Evolutionary conservation across 2,329 filamentous ascomycete species (phyloP), one percentile per base, ranked within the genome.

Genomic region (Diplodia intermedia): DNA sequence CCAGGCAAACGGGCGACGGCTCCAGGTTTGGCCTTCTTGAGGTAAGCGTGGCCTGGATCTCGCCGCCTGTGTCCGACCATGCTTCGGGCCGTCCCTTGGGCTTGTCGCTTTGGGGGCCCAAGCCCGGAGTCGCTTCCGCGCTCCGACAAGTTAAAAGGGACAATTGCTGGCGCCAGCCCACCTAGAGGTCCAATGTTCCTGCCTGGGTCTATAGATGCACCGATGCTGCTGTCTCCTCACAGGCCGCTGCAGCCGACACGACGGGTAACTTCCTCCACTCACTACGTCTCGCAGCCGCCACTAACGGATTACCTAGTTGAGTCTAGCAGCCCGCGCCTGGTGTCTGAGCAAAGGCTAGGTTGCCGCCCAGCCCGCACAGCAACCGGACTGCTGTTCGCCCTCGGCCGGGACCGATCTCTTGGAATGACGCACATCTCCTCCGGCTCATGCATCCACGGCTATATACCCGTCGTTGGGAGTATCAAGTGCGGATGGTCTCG

Each of bases 61-160:
- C 29, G 52, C 56, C 15, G 40, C 12, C 38, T 49, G 38, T 38
- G 23, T 43, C 20, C 12, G 20, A 18, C 6, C 55, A 26, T 31
- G 60, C 43, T 29, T 52, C 60, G 60, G 60, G 60, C 60, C 60
- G 47, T 38, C 50, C 47, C 60, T 52, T 52, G 33, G 20, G 60
- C 60, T 52, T 33, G 5, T 38, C 40, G 12, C 20, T 52, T 31
- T 29, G 31, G 31, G 31, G 47, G n/a, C 20, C 18, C 33, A 18
- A 15, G 7, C 3, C 3, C 60, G 60, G 43, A 63, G 14, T 53
- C 47, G 18, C 2, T 15, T 63, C 60, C 43, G 38, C 2, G 4
- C 3, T 7, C 14, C 36, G 8, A 4, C 29, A 12, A 6, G 12
- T n/a, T 60, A 23, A 47, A 60, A 60, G 31, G 26, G n/a, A 18